phyloP scores from a whole-genome alignment of 1,139 yeast genomes.

The Geotrichum siamense region DNA sequence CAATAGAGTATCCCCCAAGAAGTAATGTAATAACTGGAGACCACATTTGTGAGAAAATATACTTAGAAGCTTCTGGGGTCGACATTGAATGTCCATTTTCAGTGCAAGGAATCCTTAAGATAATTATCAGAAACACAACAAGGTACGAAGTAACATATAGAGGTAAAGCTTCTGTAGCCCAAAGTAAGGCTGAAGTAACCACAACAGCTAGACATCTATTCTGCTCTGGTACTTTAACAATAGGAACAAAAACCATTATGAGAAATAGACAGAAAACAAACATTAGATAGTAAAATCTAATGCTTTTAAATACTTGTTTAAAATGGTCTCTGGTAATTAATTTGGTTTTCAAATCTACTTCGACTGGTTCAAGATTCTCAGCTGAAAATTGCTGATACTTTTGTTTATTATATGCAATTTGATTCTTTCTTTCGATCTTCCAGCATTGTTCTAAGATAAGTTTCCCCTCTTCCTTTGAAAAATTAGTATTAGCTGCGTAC shows the following conservation, averaged over 20 bases:
- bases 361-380: no score
- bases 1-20: constrained; percentile 87
- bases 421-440: no score
- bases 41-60: constrained; percentile 85
- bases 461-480: no score
- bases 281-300: no score
- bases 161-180: constrained; percentile 95
- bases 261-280: no score
- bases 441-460: no score
- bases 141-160: constrained; percentile 75
- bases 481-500: no score
- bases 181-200: constrained; percentile 66
- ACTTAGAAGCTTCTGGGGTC: constrained; percentile 65
- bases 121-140: constrained; percentile 71
- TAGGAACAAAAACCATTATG: neutral
- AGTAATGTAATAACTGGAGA: constrained; percentile 82
- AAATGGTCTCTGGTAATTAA: no score
- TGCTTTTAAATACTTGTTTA: no score
- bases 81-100: constrained; percentile 43
- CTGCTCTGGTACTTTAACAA: constrained; percentile 48
- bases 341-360: no score
- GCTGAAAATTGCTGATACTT: no score
- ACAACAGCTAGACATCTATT: constrained; percentile 79
- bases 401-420: no score
- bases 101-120: constrained; percentile 60